Evolutionary conservation across 2,329 filamentous ascomycete genomes (phyloP).

Genomic region (Pseudocercospora fuligena): DNA sequence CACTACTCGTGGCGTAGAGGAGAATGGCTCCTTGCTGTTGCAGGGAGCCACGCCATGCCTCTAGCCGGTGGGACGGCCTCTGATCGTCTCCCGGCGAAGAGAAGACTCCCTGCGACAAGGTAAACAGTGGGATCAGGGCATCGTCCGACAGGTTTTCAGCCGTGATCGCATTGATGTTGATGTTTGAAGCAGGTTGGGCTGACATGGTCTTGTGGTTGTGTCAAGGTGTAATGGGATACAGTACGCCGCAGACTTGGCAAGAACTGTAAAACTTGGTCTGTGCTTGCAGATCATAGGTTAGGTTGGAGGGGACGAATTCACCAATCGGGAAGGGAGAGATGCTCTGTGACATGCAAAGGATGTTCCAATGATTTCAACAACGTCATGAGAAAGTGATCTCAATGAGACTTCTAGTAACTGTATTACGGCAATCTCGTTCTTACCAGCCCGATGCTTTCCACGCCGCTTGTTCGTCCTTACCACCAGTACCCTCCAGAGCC

Average conservation of each 20-base stretch:
- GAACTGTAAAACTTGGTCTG: neutral
- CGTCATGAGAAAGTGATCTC: neutral
- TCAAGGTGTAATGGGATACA: neutral
- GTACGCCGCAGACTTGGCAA: neutral
- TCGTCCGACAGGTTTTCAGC: neutral
- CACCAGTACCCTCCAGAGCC: conserved; percentile 15
- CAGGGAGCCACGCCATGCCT: neutral
- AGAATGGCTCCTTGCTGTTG: neutral
- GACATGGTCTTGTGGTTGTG: neutral
- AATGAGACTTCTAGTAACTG: too few species aligned
- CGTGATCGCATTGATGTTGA: neutral
- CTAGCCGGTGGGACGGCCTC: neutral
- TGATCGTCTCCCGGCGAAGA: neutral
- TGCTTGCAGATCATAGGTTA: neutral
- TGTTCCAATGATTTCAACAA: too few species aligned
- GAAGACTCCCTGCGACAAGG: neutral
- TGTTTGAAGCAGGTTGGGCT: neutral
- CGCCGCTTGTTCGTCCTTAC: neutral
- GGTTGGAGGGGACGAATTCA: too few species aligned
- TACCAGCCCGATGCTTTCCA: neutral
- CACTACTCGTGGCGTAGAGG: neutral
- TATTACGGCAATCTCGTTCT: neutral
- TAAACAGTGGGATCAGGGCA: neutral
- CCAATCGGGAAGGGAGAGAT: too few species aligned
- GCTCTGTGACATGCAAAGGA: too few species aligned